These are phyloP conservation scores for Metschnikowia baotianmanensis DNA, from an alignment of 805 yeast species.

Conservation along the genomic window DNA sequence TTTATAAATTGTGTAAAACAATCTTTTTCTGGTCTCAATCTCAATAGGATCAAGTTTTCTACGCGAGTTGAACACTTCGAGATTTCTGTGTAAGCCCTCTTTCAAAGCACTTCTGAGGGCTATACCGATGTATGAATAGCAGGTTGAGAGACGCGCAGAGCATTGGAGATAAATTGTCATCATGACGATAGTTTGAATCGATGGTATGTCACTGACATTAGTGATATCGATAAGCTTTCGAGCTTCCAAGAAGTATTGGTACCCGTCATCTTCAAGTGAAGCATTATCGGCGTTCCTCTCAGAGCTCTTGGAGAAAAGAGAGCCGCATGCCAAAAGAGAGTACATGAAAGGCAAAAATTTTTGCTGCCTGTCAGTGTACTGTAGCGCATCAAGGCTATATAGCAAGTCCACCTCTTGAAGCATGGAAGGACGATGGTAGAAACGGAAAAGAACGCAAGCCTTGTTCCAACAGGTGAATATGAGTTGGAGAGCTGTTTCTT, in stretches of 20 bases:
- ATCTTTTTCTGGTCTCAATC: conserved; percentile 75
- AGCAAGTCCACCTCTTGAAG: conserved; percentile 70
- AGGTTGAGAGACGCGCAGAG: conserved; percentile 80
- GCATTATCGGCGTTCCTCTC: conserved; percentile 28
- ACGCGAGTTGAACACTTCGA: conserved; percentile 47
- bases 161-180: conserved; percentile 82
- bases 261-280: conserved; percentile 69
- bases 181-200: conserved; percentile 86
- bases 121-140: conserved; percentile 86
- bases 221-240: conserved; percentile 76
- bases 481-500: conserved; percentile 65
- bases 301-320: conserved; percentile 55
- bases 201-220: conserved; percentile 75
- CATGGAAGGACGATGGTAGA: conserved; percentile 82
- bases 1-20: conserved; percentile 87
- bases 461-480: conserved; percentile 79
- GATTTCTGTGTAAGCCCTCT: conserved; percentile 78
- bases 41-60: conserved; percentile 70
- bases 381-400: conserved; percentile 71
- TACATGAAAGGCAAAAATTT: conserved; percentile 77
- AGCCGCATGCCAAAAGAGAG: conserved; percentile 87
- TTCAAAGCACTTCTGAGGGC: conserved; percentile 80
- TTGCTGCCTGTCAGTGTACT: conserved; percentile 69
- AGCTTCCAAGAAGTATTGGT: conserved; percentile 76
- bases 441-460: conserved; percentile 81